phyloP scores from a whole-genome alignment of 805 yeast genomes.

The Komagataella pseudopastoris region DNA sequence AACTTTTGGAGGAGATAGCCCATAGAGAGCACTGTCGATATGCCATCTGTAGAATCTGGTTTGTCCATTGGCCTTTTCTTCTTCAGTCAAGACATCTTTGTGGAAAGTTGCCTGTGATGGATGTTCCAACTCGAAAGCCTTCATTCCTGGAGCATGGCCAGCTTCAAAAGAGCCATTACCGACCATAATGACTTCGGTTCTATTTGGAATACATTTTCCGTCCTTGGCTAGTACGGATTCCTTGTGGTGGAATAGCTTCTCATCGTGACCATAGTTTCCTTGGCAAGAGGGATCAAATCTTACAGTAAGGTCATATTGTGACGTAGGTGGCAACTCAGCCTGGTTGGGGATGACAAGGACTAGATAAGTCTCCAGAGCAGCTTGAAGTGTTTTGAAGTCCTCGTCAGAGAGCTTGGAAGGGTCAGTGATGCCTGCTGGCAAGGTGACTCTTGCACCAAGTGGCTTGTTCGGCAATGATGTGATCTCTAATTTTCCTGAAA shows the following conservation, averaged over 20 bases:
- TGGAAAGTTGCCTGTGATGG: conserved; percentile 81
- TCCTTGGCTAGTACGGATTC: conserved; percentile 66
- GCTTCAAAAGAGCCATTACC: conserved; percentile 68
- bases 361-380: conserved; percentile 53
- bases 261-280: conserved; percentile 73
- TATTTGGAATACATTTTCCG: conserved; percentile 64
- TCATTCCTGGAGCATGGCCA: conserved; percentile 26
- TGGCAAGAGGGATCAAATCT: conserved; percentile 64
- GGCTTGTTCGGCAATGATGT: conserved; percentile 36
- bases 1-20: conserved; percentile 72
- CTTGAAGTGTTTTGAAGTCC: conserved; percentile 48
- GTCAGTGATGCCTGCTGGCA: conserved; percentile 63
- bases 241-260: conserved; percentile 51
- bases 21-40: conserved; percentile 82
- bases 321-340: conserved; percentile 51
- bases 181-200: conserved; percentile 83
- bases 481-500: conserved; percentile 17
- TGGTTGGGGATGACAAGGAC: conserved; percentile 69
- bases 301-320: conserved; percentile 66
- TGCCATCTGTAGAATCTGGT: conserved; percentile 92
- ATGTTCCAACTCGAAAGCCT: conserved; percentile 45
- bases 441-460: conserved; percentile 54
- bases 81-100: conserved; percentile 46
- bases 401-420: conserved; percentile 53
- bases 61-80: conserved; percentile 45